These are phyloP conservation scores for Colletotrichum spinosum DNA, from an alignment of 2,329 filamentous ascomycete genomes.

Conservation along the genomic window DNA sequence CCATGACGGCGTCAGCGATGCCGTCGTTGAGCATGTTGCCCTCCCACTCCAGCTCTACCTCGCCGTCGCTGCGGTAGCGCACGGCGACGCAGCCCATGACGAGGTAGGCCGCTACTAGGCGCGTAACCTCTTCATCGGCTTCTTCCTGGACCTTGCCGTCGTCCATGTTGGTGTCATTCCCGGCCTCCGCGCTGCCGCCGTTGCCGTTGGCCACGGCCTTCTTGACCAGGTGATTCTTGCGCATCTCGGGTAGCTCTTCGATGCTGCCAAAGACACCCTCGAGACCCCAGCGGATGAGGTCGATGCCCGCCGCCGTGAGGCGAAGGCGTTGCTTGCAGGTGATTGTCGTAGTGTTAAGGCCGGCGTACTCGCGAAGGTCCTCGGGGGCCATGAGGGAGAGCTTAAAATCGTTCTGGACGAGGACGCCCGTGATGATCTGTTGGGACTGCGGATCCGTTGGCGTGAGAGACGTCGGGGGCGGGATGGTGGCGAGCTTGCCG, in stretches of 20 bases:
- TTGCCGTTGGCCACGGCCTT: conserved; percentile 48
- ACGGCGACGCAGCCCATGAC: conserved; percentile 94
- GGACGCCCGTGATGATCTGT: conserved; percentile 83
- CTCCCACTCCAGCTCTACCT: conserved; percentile 95
- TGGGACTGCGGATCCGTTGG: conserved; percentile 47
- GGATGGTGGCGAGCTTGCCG: conserved; percentile 86
- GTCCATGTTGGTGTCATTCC: conserved; percentile 51
- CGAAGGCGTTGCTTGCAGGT: conserved; percentile 91
- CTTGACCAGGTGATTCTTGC: conserved; percentile 49
- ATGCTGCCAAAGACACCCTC: conserved; percentile 94
- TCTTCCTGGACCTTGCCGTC: conserved; percentile 58
- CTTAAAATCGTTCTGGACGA: conserved; percentile 98
- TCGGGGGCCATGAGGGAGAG: conserved; percentile 97
- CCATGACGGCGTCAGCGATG: conserved; percentile 97
- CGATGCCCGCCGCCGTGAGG: conserved; percentile 87
- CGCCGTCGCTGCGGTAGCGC: conserved; percentile 79
- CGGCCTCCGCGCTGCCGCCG: conserved; percentile 44
- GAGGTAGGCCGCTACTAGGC: conserved; percentile 67
- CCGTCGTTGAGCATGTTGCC: conserved; percentile 98
- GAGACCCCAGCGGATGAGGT: conserved; percentile 92
- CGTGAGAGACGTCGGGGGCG: conserved; percentile 67
- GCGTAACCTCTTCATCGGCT: conserved; percentile 73
- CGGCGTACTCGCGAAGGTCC: conserved; percentile 94
- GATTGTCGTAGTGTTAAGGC: conserved; percentile 95
- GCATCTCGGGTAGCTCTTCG: conserved; percentile 73